Evolutionary conservation across 2,329 filamentous ascomycete genomes (phyloP), one percentile per base, ranked within the genome.

Genomic region (Cladophialophora immunda): DNA sequence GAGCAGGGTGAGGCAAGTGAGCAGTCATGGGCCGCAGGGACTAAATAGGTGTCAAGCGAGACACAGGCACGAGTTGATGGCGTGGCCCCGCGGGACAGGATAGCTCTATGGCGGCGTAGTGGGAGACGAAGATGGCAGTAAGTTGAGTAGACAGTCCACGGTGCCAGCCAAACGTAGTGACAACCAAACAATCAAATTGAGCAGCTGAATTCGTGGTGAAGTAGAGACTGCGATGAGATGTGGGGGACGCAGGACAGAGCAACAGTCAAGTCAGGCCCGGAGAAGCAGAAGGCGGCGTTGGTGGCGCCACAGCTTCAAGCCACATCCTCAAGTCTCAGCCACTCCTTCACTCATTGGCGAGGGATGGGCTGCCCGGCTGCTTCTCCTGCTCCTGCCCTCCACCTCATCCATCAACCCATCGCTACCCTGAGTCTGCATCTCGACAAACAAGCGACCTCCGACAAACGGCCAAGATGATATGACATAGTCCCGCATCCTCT

Each of bases 41-140:
- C 27, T 54, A 52, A 34, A 62, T 67, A 34, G 38, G 36, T 60
- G 53, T 13, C 27, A 27, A 38, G 32, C 30, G n/a, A 52, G 17
- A 34, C 47, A 22, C 67, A 70, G 69, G 69, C 69, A 67, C 59
- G 55, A 64, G 30, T 58, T 29, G 67, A 69, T 70, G 67, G 69
- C 69, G 69, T 59, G 65, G 66, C 66, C 27, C 29, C 27, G 25
- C 45, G 4, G 8, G 17, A 50, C 22, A 50, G 22, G 15, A 5
- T 25, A 25, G 22, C 45, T n/a, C n/a, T 13, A 11, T 25, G 50
- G 47, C 30, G 22, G 22, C 50, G 30, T 9, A 13, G 50, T 19
- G 17, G 25, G 22, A 52, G 58, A 22, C n/a, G 41, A 30, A 22
- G 9, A 29, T 17, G 45, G 45, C 22, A 45, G 17, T 25, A 13